Percentiles rank a stretch among this genome's conserved stretches.
These are phyloP conservation scores for Alliaria petiolata DNA, from an alignment of 345 rosid species.

Conservation along the genomic window DNA sequence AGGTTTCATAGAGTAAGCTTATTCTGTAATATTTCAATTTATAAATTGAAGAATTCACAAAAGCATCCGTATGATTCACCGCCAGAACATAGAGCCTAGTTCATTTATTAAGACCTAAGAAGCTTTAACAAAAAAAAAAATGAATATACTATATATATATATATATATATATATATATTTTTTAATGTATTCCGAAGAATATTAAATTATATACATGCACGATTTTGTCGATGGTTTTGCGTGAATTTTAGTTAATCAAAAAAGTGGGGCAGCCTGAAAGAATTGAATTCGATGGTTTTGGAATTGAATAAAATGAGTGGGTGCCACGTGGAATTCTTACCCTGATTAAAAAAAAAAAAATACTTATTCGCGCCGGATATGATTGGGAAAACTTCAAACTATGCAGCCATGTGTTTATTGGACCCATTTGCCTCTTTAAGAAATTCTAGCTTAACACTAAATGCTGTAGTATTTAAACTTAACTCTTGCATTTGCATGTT, in stretches of 20 bases:
- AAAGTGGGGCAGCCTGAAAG: slow-evolving; percentile 3
- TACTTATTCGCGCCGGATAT: slow-evolving; percentile 27
- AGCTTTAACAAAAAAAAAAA: not conserved
- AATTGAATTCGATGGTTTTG: slow-evolving; percentile 24
- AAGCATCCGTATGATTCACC: slow-evolving; percentile 23
- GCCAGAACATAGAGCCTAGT: slow-evolving; percentile 28
- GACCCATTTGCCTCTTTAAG: slow-evolving; percentile 27
- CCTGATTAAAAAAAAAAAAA: not conserved
- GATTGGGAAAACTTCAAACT: slow-evolving; percentile 26
- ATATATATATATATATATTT: too few relatives aligned
- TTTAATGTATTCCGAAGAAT: slow-evolving; percentile 1
- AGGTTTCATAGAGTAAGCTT: not conserved
- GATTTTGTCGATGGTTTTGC: slow-evolving; percentile 6
- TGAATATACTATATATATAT: too few relatives aligned
- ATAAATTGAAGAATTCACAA: not conserved
- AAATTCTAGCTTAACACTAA: slow-evolving; percentile 6
- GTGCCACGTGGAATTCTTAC: slow-evolving; percentile 31
- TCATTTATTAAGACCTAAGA: slow-evolving; percentile 5
- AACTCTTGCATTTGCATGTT: slow-evolving; percentile 1
- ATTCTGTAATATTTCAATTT: not conserved
- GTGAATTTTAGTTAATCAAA: slow-evolving; percentile 9
- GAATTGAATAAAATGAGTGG: slow-evolving; percentile 17
- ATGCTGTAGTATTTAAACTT: not conserved
- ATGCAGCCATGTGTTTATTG: slow-evolving; percentile 27
- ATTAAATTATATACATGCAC: not conserved